Base-by-base conservation (phyloP, 2,329 filamentous ascomycete species). In the Fusarium robinianum region DNA sequence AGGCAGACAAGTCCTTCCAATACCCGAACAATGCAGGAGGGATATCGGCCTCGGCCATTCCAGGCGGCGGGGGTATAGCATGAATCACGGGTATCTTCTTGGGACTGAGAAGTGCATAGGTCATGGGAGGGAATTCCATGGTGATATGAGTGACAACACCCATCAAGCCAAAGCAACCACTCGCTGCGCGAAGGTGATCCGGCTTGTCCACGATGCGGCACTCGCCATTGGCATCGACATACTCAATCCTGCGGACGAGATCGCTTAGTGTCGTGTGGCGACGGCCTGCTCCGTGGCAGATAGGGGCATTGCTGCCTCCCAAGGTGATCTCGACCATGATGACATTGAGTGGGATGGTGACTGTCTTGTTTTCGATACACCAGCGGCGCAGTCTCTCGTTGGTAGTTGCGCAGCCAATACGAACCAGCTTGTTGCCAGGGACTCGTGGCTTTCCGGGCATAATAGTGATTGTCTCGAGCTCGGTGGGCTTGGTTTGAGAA, bases 141-240 rank as follows among this genome's bases (percentile, higher is more conserved):
- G 46, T 49, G 29, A 49, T 49, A 41, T 46, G 37, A 6, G 46
- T 49, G 8, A 49, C 37, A 14, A 49, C 46, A 3, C 46, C 46
- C 14, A 49, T 27, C 2, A 49, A 24, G 3, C 46, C 46, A 31
- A 49, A 49, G 18, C 46, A 49, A 10, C 46, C 46, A 21, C 46
- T 49, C 3, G 46, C 46, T 6, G 46, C 46, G 6, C 29, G 38
- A 8, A 49, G 29, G 3, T 41, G 23, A 10, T 46, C 33, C 5
- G 25, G n/a, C 2, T 49, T 46, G 21, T 42, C 38, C 5, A 49
- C 41, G 5, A 5, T 23, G 16, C 21, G 41, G 7, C 18, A 1
- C 11, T 46, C 22, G 18, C 46, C 46, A 16, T 49, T 32, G 5
- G 33, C 46, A 23, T 49, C 46, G 16, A 49, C 37, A 8, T 49